These are phyloP conservation scores for Uronychia binucleata DNA, from an alignment of 73 alveolate genomes.

Conservation along the genomic window DNA sequence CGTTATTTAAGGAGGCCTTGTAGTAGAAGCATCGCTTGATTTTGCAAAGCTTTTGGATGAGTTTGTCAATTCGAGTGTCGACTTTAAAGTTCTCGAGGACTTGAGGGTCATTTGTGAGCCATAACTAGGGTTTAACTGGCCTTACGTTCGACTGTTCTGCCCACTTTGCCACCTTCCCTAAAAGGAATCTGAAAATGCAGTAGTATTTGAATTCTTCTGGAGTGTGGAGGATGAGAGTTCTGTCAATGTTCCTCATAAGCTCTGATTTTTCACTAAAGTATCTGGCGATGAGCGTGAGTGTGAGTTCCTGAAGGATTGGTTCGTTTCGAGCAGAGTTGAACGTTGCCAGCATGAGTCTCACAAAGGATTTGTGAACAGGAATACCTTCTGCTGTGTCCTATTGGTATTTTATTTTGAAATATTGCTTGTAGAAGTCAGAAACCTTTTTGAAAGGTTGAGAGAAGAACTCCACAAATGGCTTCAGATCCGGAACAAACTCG, in stretches of 20 bases:
- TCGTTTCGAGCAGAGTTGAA: background rate
- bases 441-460: background rate
- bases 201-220: background rate
- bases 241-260: constrained; percentile 17
- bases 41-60: background rate
- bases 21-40: background rate
- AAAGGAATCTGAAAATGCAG: too few relatives aligned
- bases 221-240: background rate
- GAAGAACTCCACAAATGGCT: background rate
- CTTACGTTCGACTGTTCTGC: constrained; percentile 9
- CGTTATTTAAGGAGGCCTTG: background rate
- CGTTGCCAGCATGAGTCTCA: background rate
- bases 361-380: constrained; percentile 4
- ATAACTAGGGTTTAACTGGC: too few relatives aligned
- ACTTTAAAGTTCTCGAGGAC: too few relatives aligned
- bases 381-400: background rate
- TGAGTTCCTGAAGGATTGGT: background rate
- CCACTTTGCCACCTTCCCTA: background rate
- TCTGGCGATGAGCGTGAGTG: constrained; percentile 5
- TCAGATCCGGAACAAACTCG: background rate
- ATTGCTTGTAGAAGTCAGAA: background rate
- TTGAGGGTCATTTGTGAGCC: too few relatives aligned
- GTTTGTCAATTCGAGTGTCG: constrained; percentile 15
- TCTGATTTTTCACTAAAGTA: constrained; percentile 11
- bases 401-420: background rate